Evolutionary conservation across 345 rosid genomes (phyloP).

Genomic region (thale cress (Arabidopsis thaliana)): TAIR10.1 NC_003070.9:13450001-13450500

Average conservation of each 20-base stretch:
- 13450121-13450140: background rate
- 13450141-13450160: background rate
- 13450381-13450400: background rate
- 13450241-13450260: slow-evolving; percentile 13
- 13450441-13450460: background rate
- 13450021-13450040: too few species aligned
- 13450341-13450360: slow-evolving; percentile 21
- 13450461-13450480: slow-evolving; percentile 68
- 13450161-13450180: background rate
- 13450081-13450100: too few species aligned
- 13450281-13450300: background rate
- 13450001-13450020: too few species aligned
- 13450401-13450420: slow-evolving; percentile 19
- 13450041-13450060: too few species aligned
- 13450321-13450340: slow-evolving; percentile 15
- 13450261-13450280: too few species aligned
- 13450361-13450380: background rate
- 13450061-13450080: too few species aligned
- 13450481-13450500: slow-evolving; percentile 79
- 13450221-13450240: slow-evolving; percentile 10
- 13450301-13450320: slow-evolving; percentile 16
- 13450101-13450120: background rate
- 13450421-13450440: slow-evolving; percentile 2
- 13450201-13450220: slow-evolving; percentile 12
- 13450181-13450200: slow-evolving; percentile 14